Evolutionary conservation across 2,329 filamentous ascomycete genomes (phyloP).

Genomic region (Pseudogymnoascus sp.): DNA sequence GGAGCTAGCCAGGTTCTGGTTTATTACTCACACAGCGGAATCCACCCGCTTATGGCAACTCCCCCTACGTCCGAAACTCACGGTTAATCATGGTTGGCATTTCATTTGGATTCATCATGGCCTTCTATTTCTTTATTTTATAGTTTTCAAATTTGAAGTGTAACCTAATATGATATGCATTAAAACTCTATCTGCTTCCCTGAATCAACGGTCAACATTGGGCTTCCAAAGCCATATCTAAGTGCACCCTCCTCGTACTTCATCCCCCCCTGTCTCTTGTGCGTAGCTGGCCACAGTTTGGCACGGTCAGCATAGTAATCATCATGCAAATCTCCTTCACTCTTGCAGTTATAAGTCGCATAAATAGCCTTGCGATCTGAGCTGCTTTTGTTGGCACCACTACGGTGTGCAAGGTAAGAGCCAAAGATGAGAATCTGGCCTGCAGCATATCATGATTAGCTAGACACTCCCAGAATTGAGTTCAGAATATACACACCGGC

Average conservation of each 20-base stretch:
- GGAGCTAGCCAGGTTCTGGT: background rate
- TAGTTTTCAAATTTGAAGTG: background rate
- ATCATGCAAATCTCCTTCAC: slow-evolving; percentile 38
- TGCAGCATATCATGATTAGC: slow-evolving; percentile 14
- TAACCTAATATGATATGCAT: background rate
- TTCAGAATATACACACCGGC: slow-evolving; percentile 24
- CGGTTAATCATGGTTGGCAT: background rate
- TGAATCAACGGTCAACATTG: slow-evolving; percentile 34
- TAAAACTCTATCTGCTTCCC: slow-evolving; percentile 16
- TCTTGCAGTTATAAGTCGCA: slow-evolving; percentile 37
- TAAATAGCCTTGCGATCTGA: slow-evolving; percentile 36
- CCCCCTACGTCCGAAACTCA: background rate
- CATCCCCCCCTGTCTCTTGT: slow-evolving; percentile 32
- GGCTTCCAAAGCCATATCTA: slow-evolving; percentile 35
- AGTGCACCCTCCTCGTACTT: slow-evolving; percentile 32
- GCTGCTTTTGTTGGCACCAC: slow-evolving; percentile 28
- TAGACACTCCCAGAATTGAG: background rate
- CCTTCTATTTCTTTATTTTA: background rate
- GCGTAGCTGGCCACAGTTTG: slow-evolving; percentile 37
- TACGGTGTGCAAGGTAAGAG: slow-evolving; percentile 32
- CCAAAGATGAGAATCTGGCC: slow-evolving; percentile 33
- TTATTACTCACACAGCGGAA: background rate
- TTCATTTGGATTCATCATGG: background rate
- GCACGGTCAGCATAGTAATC: slow-evolving; percentile 37
- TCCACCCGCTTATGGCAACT: background rate